Conservation (phyloP, 164 flowering plant genomes). For the Nymphaea colorata region DNA sequence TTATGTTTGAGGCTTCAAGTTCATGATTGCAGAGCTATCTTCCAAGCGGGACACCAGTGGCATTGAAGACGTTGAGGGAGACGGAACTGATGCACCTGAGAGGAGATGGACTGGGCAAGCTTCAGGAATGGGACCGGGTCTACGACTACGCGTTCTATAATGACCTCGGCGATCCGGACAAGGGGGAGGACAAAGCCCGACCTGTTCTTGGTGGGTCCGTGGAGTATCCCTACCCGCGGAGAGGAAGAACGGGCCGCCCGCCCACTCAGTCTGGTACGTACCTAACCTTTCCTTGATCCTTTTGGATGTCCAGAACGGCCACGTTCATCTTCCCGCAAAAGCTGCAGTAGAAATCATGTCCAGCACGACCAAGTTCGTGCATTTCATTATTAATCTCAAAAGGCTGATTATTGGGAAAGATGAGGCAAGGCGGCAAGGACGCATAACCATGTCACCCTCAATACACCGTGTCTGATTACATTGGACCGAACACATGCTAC, state of each 20-base stretch:
- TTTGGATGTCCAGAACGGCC: too few relatives aligned
- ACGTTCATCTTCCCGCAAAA: too few relatives aligned
- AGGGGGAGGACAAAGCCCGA: conserved; percentile 36
- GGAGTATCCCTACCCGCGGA: conserved; percentile 67
- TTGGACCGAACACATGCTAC: too few relatives aligned
- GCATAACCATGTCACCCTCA: too few relatives aligned
- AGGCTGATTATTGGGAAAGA: too few relatives aligned
- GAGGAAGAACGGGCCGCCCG: conserved; percentile 70
- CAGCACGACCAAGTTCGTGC: too few relatives aligned
- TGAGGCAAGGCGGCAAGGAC: too few relatives aligned
- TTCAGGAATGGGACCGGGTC: conserved; percentile 76
- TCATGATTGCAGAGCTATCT: conserved; percentile 38
- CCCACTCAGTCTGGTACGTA: conserved; percentile 42
- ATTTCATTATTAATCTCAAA: too few relatives aligned
- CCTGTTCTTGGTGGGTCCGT: conserved; percentile 64
- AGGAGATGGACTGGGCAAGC: conserved; percentile 51
- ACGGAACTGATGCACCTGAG: conserved; percentile 54
- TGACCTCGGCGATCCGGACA: conserved; percentile 64
- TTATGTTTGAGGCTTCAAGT: too few relatives aligned
- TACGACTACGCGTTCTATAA: conserved; percentile 84
- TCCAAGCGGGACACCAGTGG: conserved; percentile 51
- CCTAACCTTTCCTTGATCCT: background rate
- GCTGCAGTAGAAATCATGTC: too few relatives aligned
- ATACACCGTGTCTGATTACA: too few relatives aligned
- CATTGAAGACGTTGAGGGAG: conserved; percentile 42